Base-by-base conservation (phyloP, 768 basidiomycete species). In the Boletus sensibilis region DNA sequence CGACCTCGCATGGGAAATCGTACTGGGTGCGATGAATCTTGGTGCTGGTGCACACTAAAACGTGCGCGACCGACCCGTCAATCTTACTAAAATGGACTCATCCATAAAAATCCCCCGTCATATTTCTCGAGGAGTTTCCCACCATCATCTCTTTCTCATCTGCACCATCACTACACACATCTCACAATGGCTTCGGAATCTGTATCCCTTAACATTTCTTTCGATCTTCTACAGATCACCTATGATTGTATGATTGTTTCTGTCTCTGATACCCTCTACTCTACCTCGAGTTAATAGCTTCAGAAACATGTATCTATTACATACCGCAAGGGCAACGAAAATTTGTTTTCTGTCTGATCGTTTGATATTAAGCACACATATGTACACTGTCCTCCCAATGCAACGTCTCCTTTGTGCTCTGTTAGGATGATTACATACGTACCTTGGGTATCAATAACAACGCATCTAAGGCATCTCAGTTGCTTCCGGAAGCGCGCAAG, bases 1-100 rank as follows among this genome's bases (percentile, higher is more conserved):
- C 56, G 86, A 89, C 56, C 68, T 80, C 40, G 80, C 84, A 41
- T 92, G 88, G 87, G 79, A 83, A 64, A 75, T 86, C 38, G 70
- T 89, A 14, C 72, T 88, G n/a, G 78, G 76, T 9, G 86, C 86
- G 27, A 74, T 86, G 68, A 78, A 81, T 25, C 72, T 82, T 50
- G 75, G 78, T 25, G 80, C 79, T 14, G 78, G 80, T 47, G 69
- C 62, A 53, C 72, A 49, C 58, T 72, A 46, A 67, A 64, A 27
- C 13, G 51, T 50, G 59, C 65, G 58, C 67, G 53, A 53, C 42
- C 37, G 44, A 52, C 55, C 56, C 56, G 47, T 59, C 50, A 55
- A 57, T 58, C 33, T 57, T 60, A 53, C 54, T 35, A 56, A 67
- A 63, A 62, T 44, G 61, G 61, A 55, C 44, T 56, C 56, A 55